Conservation (phyloP, 306 rosid genomes). For the Psophocarpus tetragonolobus region DNA sequence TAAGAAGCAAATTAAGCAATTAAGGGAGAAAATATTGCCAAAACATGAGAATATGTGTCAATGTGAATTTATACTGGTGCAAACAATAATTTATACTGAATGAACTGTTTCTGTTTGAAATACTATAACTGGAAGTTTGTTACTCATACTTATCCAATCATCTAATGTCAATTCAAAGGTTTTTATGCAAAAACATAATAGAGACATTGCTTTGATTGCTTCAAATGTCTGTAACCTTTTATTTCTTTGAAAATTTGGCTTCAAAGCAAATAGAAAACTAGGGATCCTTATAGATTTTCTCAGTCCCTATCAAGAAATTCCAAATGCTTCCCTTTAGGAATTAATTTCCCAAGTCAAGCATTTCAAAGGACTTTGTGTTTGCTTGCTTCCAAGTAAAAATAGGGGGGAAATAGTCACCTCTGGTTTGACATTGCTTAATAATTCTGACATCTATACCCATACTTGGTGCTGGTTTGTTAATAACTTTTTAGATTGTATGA, state of each 20-base stretch:
- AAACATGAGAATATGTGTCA: background rate
- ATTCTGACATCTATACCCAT: conserved; percentile 1
- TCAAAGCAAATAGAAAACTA: background rate
- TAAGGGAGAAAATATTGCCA: background rate
- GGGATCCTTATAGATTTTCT: background rate
- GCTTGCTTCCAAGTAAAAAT: background rate
- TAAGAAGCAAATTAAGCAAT: background rate
- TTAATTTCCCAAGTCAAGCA: background rate
- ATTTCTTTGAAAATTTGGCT: background rate
- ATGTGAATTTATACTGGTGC: background rate
- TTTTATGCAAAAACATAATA: background rate
- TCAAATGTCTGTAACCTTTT: background rate
- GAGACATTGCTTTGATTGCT: background rate
- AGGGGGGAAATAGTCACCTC: background rate
- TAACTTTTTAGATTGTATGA: background rate
- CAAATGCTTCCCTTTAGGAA: background rate
- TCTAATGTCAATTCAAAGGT: background rate
- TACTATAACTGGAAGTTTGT: background rate
- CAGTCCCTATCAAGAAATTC: background rate
- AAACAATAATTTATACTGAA: too few species aligned
- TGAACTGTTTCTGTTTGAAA: background rate
- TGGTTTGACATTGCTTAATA: background rate
- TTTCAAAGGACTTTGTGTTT: conserved; percentile 10
- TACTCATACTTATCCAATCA: background rate
- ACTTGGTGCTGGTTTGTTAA: background rate